Percentiles rank a stretch among this genome's conserved stretches.
These are phyloP conservation scores for Bipolaris cookei DNA, from an alignment of 2,329 filamentous ascomycete species.

Conservation along the genomic window DNA sequence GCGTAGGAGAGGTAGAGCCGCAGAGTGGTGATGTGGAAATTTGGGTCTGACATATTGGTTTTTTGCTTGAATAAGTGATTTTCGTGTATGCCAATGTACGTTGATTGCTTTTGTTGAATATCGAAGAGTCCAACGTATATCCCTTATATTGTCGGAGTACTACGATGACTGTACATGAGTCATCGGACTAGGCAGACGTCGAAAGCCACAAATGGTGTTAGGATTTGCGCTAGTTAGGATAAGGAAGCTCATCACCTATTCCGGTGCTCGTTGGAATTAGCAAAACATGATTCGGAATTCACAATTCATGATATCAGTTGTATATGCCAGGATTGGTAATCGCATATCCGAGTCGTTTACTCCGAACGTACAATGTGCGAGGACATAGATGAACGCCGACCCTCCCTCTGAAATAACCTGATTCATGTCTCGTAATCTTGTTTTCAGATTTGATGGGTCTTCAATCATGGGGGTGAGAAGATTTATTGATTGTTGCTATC, in stretches of 20 bases:
- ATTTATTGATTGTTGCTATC: no score
- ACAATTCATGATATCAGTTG: not conserved
- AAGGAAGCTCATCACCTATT: not conserved
- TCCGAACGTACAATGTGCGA: not conserved
- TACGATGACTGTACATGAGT: not conserved
- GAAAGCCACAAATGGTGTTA: not conserved
- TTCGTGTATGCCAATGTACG: no score
- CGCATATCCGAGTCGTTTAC: not conserved
- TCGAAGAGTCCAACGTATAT: no score
- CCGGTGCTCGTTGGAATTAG: not conserved
- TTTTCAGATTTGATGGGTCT: no score
- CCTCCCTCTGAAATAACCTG: not conserved
- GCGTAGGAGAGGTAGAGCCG: conserved; percentile 30
- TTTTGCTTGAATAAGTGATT: not conserved
- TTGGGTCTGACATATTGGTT: conserved; percentile 30
- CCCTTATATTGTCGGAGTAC: no score
- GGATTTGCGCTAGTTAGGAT: conserved; percentile 5
- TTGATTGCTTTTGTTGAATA: not conserved
- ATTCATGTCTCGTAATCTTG: not conserved
- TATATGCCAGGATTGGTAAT: not conserved
- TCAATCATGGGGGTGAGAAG: no score
- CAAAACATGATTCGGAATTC: not conserved
- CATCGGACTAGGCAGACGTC: not conserved
- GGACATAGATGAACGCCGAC: not conserved
- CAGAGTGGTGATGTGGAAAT: conserved; percentile 70